Conservation (phyloP, 2,329 filamentous ascomycete genomes). For the Neopestalotiopsis sp. region DNA sequence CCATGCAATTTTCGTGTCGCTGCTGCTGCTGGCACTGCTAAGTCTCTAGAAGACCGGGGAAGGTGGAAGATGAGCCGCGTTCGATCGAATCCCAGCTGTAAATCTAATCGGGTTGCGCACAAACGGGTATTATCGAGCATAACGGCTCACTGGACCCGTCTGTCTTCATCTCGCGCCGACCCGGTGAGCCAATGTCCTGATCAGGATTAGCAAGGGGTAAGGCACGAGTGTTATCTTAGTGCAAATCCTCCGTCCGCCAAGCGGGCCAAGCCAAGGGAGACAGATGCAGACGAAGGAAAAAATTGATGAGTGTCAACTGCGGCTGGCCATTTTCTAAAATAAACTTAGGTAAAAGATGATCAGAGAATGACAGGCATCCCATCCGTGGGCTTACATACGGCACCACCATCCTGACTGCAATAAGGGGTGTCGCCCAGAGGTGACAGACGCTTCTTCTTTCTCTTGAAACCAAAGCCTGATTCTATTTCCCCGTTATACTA, state of each 20-base stretch:
- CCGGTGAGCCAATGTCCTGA: conserved; percentile 13
- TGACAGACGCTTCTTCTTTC: background rate
- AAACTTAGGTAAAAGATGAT: conserved; percentile 18
- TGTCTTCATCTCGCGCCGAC: conserved; percentile 15
- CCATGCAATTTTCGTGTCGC: background rate
- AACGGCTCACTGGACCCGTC: background rate
- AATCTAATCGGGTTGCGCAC: conserved; percentile 6
- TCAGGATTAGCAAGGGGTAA: conserved; percentile 13
- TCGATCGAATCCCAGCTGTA: conserved; percentile 11
- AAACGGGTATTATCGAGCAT: conserved; percentile 4
- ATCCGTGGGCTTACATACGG: conserved; percentile 6
- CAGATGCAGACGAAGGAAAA: background rate
- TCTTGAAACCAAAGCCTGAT: background rate
- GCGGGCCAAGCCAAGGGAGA: background rate
- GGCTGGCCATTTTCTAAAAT: conserved; percentile 16
- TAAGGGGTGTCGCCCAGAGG: conserved; percentile 10
- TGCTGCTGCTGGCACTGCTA: background rate
- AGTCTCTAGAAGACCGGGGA: conserved; percentile 7
- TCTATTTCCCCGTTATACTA: background rate
- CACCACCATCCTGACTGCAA: conserved; percentile 12
- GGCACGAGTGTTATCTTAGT: conserved; percentile 7
- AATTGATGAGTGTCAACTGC: conserved; percentile 12
- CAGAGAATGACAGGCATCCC: conserved; percentile 17
- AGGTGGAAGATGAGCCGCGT: background rate
- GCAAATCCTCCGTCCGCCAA: conserved; percentile 10